phyloP scores from a whole-genome alignment of 1,284 basidiomycete species.

The Apiotrichum mycotoxinovorans region DNA sequence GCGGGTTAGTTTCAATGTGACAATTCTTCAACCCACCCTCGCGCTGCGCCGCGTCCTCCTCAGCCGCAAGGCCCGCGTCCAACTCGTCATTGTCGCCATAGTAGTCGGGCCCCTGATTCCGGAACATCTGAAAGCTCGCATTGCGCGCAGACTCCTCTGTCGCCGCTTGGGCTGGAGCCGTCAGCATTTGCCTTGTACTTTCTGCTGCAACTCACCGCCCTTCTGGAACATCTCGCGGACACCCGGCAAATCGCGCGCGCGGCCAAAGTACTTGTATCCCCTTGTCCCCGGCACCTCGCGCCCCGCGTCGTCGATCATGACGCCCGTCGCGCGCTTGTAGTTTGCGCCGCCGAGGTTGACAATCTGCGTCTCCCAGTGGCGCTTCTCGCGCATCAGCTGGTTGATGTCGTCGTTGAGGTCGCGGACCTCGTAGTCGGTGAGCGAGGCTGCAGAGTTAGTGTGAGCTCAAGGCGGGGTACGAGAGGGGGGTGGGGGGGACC shows the following conservation, averaged over 20 bases:
- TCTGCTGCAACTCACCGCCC: constrained; percentile 57
- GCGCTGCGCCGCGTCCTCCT: constrained; percentile 68
- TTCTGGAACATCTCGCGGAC: constrained; percentile 88
- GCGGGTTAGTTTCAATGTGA: constrained; percentile 2
- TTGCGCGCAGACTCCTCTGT: constrained; percentile 71
- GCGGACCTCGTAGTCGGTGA: constrained; percentile 93
- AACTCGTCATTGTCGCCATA: constrained; percentile 88
- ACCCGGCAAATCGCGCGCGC: constrained; percentile 92
- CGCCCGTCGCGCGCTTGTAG: constrained; percentile 76
- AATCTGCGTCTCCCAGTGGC: constrained; percentile 97
- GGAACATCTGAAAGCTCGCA: constrained; percentile 81
- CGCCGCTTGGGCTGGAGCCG: constrained; percentile 60
- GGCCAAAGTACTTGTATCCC: constrained; percentile 99
- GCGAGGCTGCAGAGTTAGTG: constrained; percentile 59
- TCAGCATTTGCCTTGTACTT: not conserved
- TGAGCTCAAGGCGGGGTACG: too few relatives aligned
- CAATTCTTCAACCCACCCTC: constrained; percentile 58
- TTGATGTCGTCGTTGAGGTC: constrained; percentile 99
- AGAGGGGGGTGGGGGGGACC: too few relatives aligned
- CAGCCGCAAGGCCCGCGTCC: constrained; percentile 65
- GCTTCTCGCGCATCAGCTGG: constrained; percentile 87
- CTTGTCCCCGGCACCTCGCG: constrained; percentile 95
- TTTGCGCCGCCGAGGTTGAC: constrained; percentile 93
- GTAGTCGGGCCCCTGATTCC: constrained; percentile 80
- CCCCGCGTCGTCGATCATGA: constrained; percentile 89